These are phyloP conservation scores for Mycosphaerelloides madeirae DNA, from an alignment of 2,329 filamentous ascomycete species.

Conservation along the genomic window DNA sequence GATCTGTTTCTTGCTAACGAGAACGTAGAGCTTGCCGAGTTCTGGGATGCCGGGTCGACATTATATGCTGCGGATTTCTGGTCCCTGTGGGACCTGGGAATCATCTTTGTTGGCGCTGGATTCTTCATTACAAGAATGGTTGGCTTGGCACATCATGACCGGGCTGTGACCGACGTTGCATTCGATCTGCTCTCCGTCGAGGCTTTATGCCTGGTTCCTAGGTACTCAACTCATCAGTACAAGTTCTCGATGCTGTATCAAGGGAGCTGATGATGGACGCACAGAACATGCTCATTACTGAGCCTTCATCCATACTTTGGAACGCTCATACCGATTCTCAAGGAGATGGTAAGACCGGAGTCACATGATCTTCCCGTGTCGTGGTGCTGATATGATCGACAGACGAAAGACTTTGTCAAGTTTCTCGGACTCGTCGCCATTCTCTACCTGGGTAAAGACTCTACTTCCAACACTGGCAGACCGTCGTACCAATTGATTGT, in stretches of 20 bases:
- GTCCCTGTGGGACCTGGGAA: slow-evolving; percentile 58
- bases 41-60: slow-evolving; percentile 76
- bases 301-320: slow-evolving; percentile 88
- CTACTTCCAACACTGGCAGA: slow-evolving; percentile 8
- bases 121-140: slow-evolving; percentile 67
- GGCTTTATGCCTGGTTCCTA: slow-evolving; percentile 81
- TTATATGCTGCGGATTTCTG: slow-evolving; percentile 83
- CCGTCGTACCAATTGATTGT: slow-evolving; percentile 3
- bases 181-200: slow-evolving; percentile 89
- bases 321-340: slow-evolving; percentile 80
- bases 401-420: slow-evolving; percentile 82
- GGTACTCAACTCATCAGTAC: slow-evolving; percentile 34
- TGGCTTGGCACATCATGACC: slow-evolving; percentile 58
- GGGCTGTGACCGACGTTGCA: slow-evolving; percentile 65
- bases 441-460: slow-evolving; percentile 63
- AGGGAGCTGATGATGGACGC: slow-evolving; percentile 2
- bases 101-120: slow-evolving; percentile 36
- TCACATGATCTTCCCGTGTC: slow-evolving; percentile 1
- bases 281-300: slow-evolving; percentile 75
- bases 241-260: background rate
- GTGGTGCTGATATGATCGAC: slow-evolving; percentile 4
- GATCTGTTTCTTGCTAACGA: background rate
- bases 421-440: slow-evolving; percentile 74
- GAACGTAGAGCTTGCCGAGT: slow-evolving; percentile 58
- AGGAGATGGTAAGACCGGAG: slow-evolving; percentile 65